Conservation (phyloP, 192 early-diverging fungal species). For the Linderina pennispora region DNA sequence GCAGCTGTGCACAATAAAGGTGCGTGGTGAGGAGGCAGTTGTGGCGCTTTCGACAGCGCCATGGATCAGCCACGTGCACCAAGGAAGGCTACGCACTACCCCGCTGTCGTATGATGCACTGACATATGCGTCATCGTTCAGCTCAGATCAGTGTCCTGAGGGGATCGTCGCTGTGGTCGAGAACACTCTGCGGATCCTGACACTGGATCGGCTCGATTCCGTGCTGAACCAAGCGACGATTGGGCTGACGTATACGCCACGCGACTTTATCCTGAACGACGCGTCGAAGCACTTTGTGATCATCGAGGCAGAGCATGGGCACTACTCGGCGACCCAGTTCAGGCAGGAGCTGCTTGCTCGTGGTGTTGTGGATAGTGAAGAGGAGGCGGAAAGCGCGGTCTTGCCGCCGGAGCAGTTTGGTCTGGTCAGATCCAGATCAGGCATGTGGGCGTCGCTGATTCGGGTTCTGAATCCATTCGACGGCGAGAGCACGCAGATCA, state of each 20-base stretch:
- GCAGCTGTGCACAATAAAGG: conserved; percentile 64
- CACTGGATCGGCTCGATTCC: conserved; percentile 74
- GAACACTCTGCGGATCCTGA: conserved; percentile 81
- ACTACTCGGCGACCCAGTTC: not conserved
- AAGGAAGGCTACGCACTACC: conserved; percentile 62
- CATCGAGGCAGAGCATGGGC: conserved; percentile 78
- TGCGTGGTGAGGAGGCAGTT: conserved; percentile 66
- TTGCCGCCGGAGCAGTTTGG: conserved; percentile 78
- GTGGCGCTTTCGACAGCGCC: conserved; percentile 80
- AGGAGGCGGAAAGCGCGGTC: conserved; percentile 13
- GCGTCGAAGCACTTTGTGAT: conserved; percentile 79
- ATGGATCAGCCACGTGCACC: conserved; percentile 82
- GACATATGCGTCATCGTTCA: conserved; percentile 77
- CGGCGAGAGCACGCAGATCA: conserved; percentile 57
- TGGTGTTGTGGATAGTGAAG: not conserved
- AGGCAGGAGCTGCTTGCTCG: not conserved
- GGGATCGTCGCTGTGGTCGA: conserved; percentile 84
- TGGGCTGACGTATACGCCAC: conserved; percentile 83
- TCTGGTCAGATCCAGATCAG: conserved; percentile 55
- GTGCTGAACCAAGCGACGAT: conserved; percentile 80
- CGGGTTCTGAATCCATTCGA: conserved; percentile 74
- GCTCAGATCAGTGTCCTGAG: conserved; percentile 79
- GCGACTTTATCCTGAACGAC: conserved; percentile 68
- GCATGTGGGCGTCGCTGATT: conserved; percentile 85
- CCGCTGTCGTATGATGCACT: conserved; percentile 85